Percentiles rank a stretch among this genome's conserved stretches.
Evolutionary conservation across 768 basidiomycete species (phyloP).

Genomic region (Pleurotus eryngii): DNA sequence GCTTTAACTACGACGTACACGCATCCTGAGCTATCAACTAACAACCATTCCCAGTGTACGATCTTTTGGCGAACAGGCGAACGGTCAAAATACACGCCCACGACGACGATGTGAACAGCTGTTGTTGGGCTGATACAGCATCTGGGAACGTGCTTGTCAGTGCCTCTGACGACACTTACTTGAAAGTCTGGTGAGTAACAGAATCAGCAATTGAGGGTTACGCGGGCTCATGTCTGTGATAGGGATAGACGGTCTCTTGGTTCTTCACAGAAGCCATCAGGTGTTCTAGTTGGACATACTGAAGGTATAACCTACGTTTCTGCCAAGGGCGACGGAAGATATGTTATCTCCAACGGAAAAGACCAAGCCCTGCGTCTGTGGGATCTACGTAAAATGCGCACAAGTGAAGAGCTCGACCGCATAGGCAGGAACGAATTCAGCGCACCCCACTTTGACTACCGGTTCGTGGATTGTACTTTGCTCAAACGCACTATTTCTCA

Average conservation of each 20-base stretch:
- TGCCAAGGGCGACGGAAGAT: constrained; percentile 94
- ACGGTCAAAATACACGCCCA: constrained; percentile 89
- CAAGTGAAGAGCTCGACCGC: constrained; percentile 60
- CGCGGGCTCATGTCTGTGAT: constrained; percentile 17
- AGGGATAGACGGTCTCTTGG: constrained; percentile 59
- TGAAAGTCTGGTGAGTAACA: constrained; percentile 85
- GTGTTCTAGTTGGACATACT: constrained; percentile 91
- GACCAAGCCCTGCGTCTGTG: constrained; percentile 90
- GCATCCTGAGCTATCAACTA: neutral
- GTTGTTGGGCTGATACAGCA: constrained; percentile 91
- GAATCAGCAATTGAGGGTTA: constrained; percentile 45
- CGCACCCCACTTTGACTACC: constrained; percentile 70
- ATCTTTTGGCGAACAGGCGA: constrained; percentile 74
- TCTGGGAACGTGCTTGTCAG: constrained; percentile 95
- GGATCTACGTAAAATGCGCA: constrained; percentile 93
- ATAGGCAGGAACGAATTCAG: constrained; percentile 52
- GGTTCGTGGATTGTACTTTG: constrained; percentile 41
- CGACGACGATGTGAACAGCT: constrained; percentile 87
- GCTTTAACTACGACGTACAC: neutral
- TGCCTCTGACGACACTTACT: constrained; percentile 89
- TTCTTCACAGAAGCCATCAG: constrained; percentile 72
- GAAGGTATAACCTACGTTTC: constrained; percentile 95
- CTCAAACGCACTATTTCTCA: neutral
- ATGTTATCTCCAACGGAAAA: constrained; percentile 93
- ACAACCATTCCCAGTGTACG: constrained; percentile 64